Base-by-base conservation (phyloP, 75 land plant genomes). In the Sequoia sempervirens region DNA sequence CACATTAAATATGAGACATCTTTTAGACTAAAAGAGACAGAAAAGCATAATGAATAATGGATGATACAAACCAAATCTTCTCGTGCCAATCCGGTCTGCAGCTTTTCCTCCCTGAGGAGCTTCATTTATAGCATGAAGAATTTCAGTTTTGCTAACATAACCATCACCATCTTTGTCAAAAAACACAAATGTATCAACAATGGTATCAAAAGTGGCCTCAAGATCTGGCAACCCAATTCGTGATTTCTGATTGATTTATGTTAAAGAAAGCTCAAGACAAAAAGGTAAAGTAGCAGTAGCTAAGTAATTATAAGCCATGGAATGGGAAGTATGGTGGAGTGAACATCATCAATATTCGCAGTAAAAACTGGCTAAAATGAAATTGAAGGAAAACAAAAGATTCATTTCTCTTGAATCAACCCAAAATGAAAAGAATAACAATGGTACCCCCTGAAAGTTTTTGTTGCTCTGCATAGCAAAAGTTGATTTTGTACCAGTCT, bases 121-220 rank as follows among this genome's bases (percentile, higher is more conserved):
- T 56, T 90, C 89, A 80, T 91, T 93, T 72, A 92, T 84, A 23
- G 95, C 93, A 80, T 82, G 74, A 12, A 94, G 66, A 84, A 94
- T 81, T 75, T 94, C 96, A 40, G 88, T 85, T 87, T 88, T 94
- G 86, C 91, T 90, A 58, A 94, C 87, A 84, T 93, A 93, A 34
- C 96, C 96, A 85, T 94, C 95, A 38, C 90, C 89, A 86, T 94
- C 87, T 41, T 88, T 89, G 85, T 94, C 96, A 54, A 94, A 90
- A 86, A 91, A 94, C 82, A 88, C 53, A 82, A 93, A 94, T 82
- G 92, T 89, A 78, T 93, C 92, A 36, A 90, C 90, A 61, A 94
- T 88, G 4, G 92, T 87, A 66, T 91, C 91, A 82, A 94, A 93
- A 38, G 95, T 91, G 41, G 92, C 88, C 56, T 91, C 90, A 2